A percentile compares a stretch with the other conserved stretches of the same genome.
phyloP scores from a whole-genome alignment of 2,329 filamentous ascomycete genomes.

The Fusarium verrucosum region DNA sequence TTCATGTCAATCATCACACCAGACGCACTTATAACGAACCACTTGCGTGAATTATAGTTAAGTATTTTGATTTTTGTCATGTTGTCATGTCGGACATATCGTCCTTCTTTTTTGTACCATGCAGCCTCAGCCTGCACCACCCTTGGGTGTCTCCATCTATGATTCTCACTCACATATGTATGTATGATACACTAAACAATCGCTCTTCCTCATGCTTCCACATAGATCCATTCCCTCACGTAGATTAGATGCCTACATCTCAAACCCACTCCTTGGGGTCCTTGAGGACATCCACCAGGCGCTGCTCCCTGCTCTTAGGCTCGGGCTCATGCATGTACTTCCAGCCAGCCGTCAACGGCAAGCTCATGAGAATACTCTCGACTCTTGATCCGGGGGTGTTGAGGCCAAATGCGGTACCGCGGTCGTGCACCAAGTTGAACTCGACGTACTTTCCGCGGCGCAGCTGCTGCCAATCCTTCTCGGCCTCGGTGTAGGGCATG shows the following conservation, averaged over 20 bases:
- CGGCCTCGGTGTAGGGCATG: conserved; percentile 84
- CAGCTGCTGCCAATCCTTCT: conserved; percentile 97
- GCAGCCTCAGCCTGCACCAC: conserved; percentile 25
- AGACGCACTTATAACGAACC: background rate
- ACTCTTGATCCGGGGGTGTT: conserved; percentile 91
- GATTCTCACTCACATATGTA: no score
- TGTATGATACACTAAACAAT: conserved; percentile 40
- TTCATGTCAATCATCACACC: background rate
- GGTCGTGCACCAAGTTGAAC: conserved; percentile 97
- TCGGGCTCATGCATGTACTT: conserved; percentile 92
- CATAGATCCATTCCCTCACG: conserved; percentile 6
- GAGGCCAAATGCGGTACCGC: conserved; percentile 92
- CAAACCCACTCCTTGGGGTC: conserved; percentile 74
- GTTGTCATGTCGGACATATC: background rate
- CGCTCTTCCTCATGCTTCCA: conserved; percentile 17
- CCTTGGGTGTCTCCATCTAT: conserved; percentile 33
- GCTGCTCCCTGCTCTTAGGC: conserved; percentile 78
- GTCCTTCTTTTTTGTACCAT: conserved; percentile 13
- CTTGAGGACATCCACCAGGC: conserved; percentile 76
- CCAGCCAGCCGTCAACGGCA: conserved; percentile 93
- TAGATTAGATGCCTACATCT: conserved; percentile 9
- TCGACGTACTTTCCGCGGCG: conserved; percentile 95
- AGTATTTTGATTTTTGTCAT: conserved; percentile 16
- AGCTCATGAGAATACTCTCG: conserved; percentile 97
- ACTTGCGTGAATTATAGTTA: background rate